Percentiles rank a stretch among this genome's conserved stretches.
Conservation (phyloP, 345 rosid species). For the Gossypium longicalyx region DNA sequence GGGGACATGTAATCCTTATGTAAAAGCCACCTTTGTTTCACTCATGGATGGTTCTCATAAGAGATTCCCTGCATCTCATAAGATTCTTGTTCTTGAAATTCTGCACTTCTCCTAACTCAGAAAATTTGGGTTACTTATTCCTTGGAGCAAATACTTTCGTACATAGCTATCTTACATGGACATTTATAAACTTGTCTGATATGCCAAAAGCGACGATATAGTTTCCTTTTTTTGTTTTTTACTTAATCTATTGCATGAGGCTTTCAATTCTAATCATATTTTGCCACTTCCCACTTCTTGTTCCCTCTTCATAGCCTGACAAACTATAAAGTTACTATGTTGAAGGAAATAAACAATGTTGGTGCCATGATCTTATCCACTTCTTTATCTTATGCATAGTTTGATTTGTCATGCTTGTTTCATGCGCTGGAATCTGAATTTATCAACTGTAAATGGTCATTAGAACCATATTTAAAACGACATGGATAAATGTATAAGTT, state of each 20-base stretch:
- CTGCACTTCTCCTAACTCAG: background rate
- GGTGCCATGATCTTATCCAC: background rate
- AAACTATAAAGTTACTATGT: too few relatives aligned
- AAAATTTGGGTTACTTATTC: background rate
- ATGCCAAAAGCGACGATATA: background rate
- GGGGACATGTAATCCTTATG: background rate
- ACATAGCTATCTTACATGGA: background rate
- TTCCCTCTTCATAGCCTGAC: background rate
- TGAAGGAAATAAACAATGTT: too few relatives aligned
- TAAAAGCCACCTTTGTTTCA: background rate
- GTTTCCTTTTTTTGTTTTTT: background rate
- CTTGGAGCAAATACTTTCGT: background rate
- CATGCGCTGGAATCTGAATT: background rate
- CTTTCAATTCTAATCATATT: background rate
- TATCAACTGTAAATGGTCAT: background rate
- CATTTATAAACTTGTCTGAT: background rate
- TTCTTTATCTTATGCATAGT: background rate
- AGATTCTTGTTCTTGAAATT: background rate
- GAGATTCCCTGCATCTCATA: background rate
- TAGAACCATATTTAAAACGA: background rate
- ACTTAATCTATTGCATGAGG: background rate
- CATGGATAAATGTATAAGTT: background rate
- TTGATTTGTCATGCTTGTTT: background rate
- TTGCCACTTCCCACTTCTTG: background rate
- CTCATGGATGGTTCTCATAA: background rate